Evolutionary conservation across 2,329 filamentous ascomycete genomes (phyloP).

Genomic region (Verticillium tricorpus): DNA sequence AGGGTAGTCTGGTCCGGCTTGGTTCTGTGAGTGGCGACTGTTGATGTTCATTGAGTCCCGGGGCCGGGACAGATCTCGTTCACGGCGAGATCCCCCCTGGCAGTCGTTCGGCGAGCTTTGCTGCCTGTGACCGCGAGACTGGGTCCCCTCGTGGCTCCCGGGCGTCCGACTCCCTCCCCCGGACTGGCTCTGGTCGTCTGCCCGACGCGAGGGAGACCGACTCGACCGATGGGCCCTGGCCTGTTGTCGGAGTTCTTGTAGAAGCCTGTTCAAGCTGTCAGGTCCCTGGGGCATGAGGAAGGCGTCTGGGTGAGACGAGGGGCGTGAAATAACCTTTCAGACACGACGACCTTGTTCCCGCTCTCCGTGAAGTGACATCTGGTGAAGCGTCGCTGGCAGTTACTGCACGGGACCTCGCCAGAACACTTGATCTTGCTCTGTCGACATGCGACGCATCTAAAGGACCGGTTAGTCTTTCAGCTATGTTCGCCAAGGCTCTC

Average conservation of each 20-base stretch:
- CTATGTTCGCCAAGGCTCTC: not conserved
- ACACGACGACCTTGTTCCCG: slow-evolving; percentile 7
- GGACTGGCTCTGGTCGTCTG: not conserved
- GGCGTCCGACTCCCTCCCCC: not conserved
- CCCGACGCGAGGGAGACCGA: not conserved
- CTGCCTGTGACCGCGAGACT: not conserved
- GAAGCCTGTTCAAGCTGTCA: not conserved
- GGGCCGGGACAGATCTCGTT: not conserved
- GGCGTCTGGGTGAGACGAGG: not conserved
- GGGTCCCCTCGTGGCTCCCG: not conserved
- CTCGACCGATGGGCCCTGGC: slow-evolving; percentile 5
- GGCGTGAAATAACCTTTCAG: slow-evolving; percentile 7
- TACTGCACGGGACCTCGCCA: slow-evolving; percentile 24
- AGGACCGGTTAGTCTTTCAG: not conserved
- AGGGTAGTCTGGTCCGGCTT: not conserved
- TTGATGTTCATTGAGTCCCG: not conserved
- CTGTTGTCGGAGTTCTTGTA: slow-evolving; percentile 7
- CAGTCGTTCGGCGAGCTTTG: not conserved
- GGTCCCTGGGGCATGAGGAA: not conserved
- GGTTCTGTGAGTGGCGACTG: not conserved
- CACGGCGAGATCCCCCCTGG: not conserved
- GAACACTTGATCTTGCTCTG: slow-evolving; percentile 30
- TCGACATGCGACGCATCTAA: slow-evolving; percentile 18
- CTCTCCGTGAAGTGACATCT: slow-evolving; percentile 24
- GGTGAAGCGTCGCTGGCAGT: slow-evolving; percentile 25